Conservation (phyloP, 164 flowering plant genomes). For the Warburgia ugandensis region DNA sequence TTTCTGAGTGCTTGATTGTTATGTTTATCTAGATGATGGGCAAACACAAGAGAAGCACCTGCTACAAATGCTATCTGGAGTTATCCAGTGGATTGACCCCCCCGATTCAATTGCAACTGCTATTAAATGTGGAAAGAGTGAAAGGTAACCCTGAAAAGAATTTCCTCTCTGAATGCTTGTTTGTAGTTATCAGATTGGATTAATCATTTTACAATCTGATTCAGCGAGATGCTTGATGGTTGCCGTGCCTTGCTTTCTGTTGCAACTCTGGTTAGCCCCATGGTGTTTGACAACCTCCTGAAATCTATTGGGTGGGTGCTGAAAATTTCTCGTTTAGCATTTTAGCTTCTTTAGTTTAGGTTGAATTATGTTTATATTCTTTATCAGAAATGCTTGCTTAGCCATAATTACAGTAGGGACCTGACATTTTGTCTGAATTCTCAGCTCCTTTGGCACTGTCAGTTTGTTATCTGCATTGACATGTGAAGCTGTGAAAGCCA, state of each 20-base stretch:
- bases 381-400: no score
- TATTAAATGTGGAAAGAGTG: conserved; percentile 78
- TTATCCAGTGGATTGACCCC: conserved; percentile 80
- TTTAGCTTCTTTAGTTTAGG: no score
- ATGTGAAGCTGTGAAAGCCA: conserved; percentile 69
- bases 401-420: no score
- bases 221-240: conserved; percentile 97
- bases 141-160: conserved; percentile 44
- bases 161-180: conserved; percentile 2
- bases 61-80: conserved; percentile 64
- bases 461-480: conserved; percentile 67
- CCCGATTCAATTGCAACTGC: conserved; percentile 56
- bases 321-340: no score
- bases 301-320: conserved; percentile 65
- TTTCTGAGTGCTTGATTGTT: not conserved
- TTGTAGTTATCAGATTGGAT: not conserved
- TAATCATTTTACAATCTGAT: conserved; percentile 11
- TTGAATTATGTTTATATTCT: no score
- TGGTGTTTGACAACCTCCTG: conserved; percentile 71
- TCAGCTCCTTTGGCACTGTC: conserved; percentile 83
- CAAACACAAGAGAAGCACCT: conserved; percentile 66
- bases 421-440: not conserved
- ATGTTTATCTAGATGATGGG: conserved; percentile 36
- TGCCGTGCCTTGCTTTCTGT: conserved; percentile 81
- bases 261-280: conserved; percentile 65